A percentile compares a stretch with the other conserved stretches of the same genome.
Conservation (phyloP, 2,329 filamentous ascomycete genomes). For the Stachybotrys echinatus region DNA sequence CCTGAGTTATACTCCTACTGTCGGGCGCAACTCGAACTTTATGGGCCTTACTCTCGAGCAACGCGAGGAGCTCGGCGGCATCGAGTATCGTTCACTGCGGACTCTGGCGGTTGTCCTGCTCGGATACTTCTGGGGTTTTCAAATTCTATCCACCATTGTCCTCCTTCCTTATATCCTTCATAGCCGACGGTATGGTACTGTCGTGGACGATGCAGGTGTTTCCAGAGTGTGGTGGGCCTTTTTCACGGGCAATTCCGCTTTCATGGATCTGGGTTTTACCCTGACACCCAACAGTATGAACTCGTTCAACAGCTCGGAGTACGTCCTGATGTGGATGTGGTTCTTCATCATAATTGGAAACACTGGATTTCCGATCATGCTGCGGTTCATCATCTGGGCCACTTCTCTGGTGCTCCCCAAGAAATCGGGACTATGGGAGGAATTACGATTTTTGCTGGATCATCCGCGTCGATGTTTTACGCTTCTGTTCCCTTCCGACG, state of each 20-base stretch:
- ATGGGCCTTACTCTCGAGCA: slow-evolving; percentile 84
- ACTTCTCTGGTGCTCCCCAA: slow-evolving; percentile 60
- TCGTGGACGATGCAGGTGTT: slow-evolving; percentile 59
- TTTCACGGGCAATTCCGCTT: slow-evolving; percentile 81
- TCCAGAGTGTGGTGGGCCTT: slow-evolving; percentile 84
- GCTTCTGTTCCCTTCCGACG: slow-evolving; percentile 79
- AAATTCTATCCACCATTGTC: slow-evolving; percentile 67
- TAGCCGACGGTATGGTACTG: slow-evolving; percentile 52
- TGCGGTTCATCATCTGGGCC: slow-evolving; percentile 88
- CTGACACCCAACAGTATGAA: slow-evolving; percentile 92
- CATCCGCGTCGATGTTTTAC: slow-evolving; percentile 97
- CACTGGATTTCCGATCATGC: slow-evolving; percentile 90
- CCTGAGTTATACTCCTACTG: slow-evolving; percentile 87
- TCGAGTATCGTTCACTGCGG: slow-evolving; percentile 91
- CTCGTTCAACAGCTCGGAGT: slow-evolving; percentile 73
- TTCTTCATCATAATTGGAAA: slow-evolving; percentile 94
- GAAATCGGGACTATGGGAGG: slow-evolving; percentile 75
- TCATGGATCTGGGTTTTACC: slow-evolving; percentile 93
- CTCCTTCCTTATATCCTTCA: slow-evolving; percentile 76
- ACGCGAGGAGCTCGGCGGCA: slow-evolving; percentile 89
- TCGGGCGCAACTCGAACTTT: slow-evolving; percentile 90
- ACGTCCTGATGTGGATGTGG: slow-evolving; percentile 69
- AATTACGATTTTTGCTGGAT: slow-evolving; percentile 83
- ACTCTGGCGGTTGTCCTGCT: slow-evolving; percentile 74
- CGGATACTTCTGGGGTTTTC: slow-evolving; percentile 78